phyloP scores from a whole-genome alignment of 164 flowering plant species.

The Akebia trifoliata region DNA sequence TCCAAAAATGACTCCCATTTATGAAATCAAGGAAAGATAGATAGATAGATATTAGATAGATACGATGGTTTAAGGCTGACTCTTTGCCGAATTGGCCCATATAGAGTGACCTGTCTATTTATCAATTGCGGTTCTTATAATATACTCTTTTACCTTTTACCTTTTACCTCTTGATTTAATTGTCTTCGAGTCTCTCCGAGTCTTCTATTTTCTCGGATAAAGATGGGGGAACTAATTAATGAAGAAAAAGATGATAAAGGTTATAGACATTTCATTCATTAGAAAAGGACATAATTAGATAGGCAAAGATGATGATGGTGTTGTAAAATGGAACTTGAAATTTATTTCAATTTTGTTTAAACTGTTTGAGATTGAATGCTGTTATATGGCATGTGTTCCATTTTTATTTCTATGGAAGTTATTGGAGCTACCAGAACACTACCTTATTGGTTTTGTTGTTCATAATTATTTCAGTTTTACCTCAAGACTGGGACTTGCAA shows the following conservation, averaged over 20 bases:
- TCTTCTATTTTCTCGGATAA: background rate
- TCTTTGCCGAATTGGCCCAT: background rate
- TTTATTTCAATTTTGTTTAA: background rate
- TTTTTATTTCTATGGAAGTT: too few species aligned
- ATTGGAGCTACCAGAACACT: too few species aligned
- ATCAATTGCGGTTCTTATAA: background rate
- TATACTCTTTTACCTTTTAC: background rate
- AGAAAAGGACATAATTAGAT: too few species aligned
- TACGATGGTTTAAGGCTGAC: too few species aligned
- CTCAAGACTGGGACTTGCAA: conserved; percentile 75
- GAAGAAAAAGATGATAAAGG: background rate
- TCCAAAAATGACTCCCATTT: too few species aligned
- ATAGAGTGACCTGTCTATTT: background rate
- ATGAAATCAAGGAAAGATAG: too few species aligned
- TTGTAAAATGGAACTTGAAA: background rate
- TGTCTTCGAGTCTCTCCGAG: background rate
- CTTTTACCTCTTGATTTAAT: background rate
- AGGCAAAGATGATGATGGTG: too few species aligned
- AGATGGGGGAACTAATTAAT: background rate
- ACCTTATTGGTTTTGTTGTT: conserved; percentile 3
- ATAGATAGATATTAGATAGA: too few species aligned
- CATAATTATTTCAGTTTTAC: conserved; percentile 63
- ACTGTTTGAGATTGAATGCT: background rate
- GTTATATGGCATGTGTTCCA: background rate
- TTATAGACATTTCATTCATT: background rate